phyloP scores from a whole-genome alignment of 495 filamentous ascomycete species.

The Jackrogersella minutella region DNA sequence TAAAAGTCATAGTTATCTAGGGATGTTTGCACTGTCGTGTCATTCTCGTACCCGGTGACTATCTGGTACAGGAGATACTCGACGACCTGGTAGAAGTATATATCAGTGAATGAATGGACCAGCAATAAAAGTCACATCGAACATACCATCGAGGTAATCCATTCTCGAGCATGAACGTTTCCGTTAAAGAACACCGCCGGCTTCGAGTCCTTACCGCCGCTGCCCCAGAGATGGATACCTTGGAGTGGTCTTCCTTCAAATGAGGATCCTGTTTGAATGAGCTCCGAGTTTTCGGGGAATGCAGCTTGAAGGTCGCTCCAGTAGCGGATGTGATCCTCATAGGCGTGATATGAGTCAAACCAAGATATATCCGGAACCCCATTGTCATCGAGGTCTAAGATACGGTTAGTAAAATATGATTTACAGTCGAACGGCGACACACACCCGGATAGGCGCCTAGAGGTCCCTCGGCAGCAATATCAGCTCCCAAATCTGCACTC shows the following conservation, averaged over 20 bases:
- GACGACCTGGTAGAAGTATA: constrained; percentile 42
- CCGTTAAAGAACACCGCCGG: constrained; percentile 67
- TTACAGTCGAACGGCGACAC: background rate
- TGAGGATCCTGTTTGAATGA: constrained; percentile 61
- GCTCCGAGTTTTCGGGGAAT: constrained; percentile 60
- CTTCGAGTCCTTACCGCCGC: constrained; percentile 59
- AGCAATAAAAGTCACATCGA: background rate
- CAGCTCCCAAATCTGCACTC: constrained; percentile 55
- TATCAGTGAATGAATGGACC: background rate
- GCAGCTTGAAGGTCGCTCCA: constrained; percentile 58
- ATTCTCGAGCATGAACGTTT: constrained; percentile 71
- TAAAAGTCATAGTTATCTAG: constrained; percentile 70
- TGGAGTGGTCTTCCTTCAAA: constrained; percentile 60
- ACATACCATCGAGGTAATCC: constrained; percentile 63
- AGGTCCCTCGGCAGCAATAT: constrained; percentile 50
- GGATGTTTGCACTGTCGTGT: constrained; percentile 51
- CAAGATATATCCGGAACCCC: constrained; percentile 50
- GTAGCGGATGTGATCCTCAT: constrained; percentile 63
- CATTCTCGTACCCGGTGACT: constrained; percentile 54
- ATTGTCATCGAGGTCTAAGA: constrained; percentile 22
- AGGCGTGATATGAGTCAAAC: constrained; percentile 67
- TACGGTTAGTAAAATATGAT: constrained; percentile 9
- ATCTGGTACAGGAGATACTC: constrained; percentile 67
- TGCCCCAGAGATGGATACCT: constrained; percentile 68
- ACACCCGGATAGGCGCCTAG: constrained; percentile 27